Evolutionary conservation across 352 stramenopile species (phyloP).

Genomic region (Salisapilia sapeloensis): DNA sequence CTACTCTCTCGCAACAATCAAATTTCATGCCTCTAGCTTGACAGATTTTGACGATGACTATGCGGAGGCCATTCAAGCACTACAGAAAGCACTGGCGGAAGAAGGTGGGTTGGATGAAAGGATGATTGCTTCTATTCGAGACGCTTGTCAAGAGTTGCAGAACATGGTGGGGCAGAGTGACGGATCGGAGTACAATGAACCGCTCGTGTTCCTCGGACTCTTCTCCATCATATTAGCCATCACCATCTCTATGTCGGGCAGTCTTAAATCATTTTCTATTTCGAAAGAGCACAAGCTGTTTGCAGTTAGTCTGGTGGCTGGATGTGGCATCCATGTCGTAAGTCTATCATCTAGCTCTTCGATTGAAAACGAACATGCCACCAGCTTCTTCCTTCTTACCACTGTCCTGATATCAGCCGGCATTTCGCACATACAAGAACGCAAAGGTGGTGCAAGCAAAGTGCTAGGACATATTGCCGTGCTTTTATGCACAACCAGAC

Average conservation of each 20-base stretch:
- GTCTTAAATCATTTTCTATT: not conserved
- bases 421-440: too few species aligned
- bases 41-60: slow-evolving; percentile 13
- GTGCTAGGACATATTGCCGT: slow-evolving; percentile 9
- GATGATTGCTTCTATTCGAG: slow-evolving; percentile 5
- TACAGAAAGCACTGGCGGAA: slow-evolving; percentile 2
- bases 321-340: slow-evolving; percentile 22
- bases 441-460: slow-evolving; percentile 3
- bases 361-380: slow-evolving; percentile 83
- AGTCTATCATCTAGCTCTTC: slow-evolving; percentile 68
- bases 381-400: slow-evolving; percentile 53
- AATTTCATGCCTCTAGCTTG: slow-evolving; percentile 15
- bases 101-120: slow-evolving; percentile 2
- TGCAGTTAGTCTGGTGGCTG: slow-evolving; percentile 2
- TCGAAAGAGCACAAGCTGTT: not conserved
- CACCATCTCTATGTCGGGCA: slow-evolving; percentile 1
- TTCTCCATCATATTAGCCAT: slow-evolving; percentile 14
- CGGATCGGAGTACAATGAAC: slow-evolving; percentile 54
- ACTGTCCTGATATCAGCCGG: slow-evolving; percentile 14
- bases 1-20: slow-evolving; percentile 19
- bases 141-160: slow-evolving; percentile 29
- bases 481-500: slow-evolving; percentile 24
- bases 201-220: slow-evolving; percentile 17
- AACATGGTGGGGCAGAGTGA: slow-evolving; percentile 33
- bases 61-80: slow-evolving; percentile 4